A percentile compares a stretch with the other conserved stretches of the same genome.
These are phyloP conservation scores for Neospora caninum DNA, from an alignment of 169 alveolate genomes.

Conservation along the genomic window DNA sequence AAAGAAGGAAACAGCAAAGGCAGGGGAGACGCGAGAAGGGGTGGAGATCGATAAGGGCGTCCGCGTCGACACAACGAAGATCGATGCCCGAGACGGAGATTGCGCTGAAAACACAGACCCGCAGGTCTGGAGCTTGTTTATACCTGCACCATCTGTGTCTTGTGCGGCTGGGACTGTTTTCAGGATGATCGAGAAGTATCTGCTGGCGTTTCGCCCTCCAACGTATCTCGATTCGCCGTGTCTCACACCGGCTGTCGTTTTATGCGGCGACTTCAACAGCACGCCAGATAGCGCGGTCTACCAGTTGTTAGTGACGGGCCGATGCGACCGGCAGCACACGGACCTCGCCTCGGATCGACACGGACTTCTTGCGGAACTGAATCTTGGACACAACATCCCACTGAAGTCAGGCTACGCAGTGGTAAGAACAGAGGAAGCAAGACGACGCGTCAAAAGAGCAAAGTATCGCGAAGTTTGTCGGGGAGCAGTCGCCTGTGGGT, in stretches of 20 bases:
- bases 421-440: conserved; percentile 16
- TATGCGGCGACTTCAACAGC: conserved; percentile 82
- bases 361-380: conserved; percentile 16
- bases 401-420: conserved; percentile 41
- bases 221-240: not conserved
- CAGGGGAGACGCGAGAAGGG: no score
- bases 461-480: not conserved
- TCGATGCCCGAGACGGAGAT: no score
- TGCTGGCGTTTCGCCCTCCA: conserved; percentile 14
- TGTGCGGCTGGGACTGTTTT: not conserved
- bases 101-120: no score
- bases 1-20: no score
- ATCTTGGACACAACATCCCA: conserved; percentile 4
- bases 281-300: conserved; percentile 82
- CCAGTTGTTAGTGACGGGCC: conserved; percentile 76
- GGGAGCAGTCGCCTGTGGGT: not conserved
- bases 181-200: conserved; percentile 61
- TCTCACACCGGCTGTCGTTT: conserved; percentile 73
- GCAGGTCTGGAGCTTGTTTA: no score
- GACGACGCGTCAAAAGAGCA: no score
- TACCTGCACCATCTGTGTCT: no score
- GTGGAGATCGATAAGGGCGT: no score
- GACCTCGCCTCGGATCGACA: conserved; percentile 65
- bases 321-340: conserved; percentile 76
- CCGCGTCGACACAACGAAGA: no score